A percentile compares a stretch with the other conserved stretches of the same genome.
phyloP scores from a whole-genome alignment of 208 protist genomes.

The Paratrypanosoma confusum region DNA sequence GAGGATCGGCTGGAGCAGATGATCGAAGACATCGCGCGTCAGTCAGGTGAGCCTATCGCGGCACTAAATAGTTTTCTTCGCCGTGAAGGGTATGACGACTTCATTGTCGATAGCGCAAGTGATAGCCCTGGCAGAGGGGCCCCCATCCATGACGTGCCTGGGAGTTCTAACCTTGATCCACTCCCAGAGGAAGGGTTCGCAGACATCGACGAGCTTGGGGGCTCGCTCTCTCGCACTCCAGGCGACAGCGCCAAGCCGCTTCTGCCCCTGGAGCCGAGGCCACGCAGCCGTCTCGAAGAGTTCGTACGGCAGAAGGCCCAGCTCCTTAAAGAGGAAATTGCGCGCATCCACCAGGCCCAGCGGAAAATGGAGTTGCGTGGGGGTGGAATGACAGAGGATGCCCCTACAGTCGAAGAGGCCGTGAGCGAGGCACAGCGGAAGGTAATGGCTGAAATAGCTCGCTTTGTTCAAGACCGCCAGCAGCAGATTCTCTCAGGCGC shows the following conservation, averaged over 20 bases:
- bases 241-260: too few species aligned
- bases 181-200: constrained; percentile 9
- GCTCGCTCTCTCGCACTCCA: too few species aligned
- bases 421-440: constrained; percentile 6
- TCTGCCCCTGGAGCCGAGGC: constrained; percentile 2
- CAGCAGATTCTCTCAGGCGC: neutral
- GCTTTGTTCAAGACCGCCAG: constrained; percentile 8
- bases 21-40: neutral
- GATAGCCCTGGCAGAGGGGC: constrained; percentile 1
- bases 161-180: neutral
- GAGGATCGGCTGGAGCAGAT: constrained; percentile 1
- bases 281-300: neutral
- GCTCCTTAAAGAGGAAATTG: constrained; percentile 3
- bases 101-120: constrained; percentile 5
- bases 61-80: constrained; percentile 3
- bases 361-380: too few species aligned
- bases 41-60: constrained; percentile 2
- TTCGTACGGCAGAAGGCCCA: constrained; percentile 9
- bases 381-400: neutral
- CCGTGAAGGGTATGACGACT: constrained; percentile 9
- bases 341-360: neutral
- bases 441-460: constrained; percentile 4
- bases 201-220: too few species aligned
- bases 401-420: constrained; percentile 4
- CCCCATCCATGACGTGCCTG: too few species aligned